phyloP scores from a whole-genome alignment of 768 basidiomycete species.

The Panellus pusillus region DNA sequence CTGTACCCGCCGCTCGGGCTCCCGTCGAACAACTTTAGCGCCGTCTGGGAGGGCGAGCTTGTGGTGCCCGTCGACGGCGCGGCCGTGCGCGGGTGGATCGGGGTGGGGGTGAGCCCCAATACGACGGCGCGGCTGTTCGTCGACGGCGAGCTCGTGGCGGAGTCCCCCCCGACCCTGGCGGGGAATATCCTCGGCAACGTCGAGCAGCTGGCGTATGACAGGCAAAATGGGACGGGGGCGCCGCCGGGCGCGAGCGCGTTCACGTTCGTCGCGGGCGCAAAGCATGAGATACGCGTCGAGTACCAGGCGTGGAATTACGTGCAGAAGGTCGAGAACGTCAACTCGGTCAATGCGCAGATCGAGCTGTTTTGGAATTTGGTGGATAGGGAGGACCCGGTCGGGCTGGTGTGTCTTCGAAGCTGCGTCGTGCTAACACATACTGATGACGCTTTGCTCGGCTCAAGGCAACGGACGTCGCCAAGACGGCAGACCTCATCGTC shows the following conservation, averaged over 20 bases:
- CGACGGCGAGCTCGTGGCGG: conserved; percentile 20
- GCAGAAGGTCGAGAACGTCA: conserved; percentile 24
- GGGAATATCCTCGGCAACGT: conserved; percentile 27
- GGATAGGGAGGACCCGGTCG: conserved; percentile 19
- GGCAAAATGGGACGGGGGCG: conserved; percentile 17
- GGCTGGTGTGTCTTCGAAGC: conserved; percentile 4
- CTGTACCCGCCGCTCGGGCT: conserved; percentile 27
- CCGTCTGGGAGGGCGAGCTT: conserved; percentile 27
- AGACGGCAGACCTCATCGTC: conserved; percentile 24
- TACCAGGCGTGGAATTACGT: conserved; percentile 24
- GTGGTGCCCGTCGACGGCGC: conserved; percentile 25
- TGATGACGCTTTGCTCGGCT: not conserved
- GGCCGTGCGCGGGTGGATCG: conserved; percentile 23
- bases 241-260: conserved; percentile 25
- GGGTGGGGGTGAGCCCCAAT: conserved; percentile 25
- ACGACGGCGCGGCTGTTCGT: conserved; percentile 25
- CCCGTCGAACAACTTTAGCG: conserved; percentile 29
- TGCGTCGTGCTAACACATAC: not conserved
- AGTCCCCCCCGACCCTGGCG: conserved; percentile 13
- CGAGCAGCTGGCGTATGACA: conserved; percentile 4
- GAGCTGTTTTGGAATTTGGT: conserved; percentile 29
- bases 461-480: conserved; percentile 26
- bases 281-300: conserved; percentile 23
- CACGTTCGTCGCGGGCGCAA: conserved; percentile 20
- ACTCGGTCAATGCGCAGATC: conserved; percentile 23